A percentile compares a stretch with the other conserved stretches of the same genome.
Conservation (phyloP, 192 early-diverging fungal species). For the Linnemannia exigua region DNA sequence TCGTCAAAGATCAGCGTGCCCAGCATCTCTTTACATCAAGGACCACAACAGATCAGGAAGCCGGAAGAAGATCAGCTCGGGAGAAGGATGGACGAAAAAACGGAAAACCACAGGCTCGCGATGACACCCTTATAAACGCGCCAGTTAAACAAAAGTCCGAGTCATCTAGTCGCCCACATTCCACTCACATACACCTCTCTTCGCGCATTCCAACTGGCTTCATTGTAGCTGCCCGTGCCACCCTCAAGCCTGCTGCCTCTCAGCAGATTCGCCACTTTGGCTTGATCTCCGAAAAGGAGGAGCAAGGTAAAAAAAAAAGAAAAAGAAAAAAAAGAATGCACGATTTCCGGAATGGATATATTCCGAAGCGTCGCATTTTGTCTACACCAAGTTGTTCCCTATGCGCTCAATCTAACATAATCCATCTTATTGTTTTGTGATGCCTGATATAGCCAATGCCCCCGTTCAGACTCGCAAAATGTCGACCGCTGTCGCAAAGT, state of each 20-base stretch:
- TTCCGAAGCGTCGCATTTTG: not conserved
- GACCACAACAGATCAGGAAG: not conserved
- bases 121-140: not conserved
- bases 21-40: not conserved
- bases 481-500: constrained; percentile 55
- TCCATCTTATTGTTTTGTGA: not conserved
- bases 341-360: not conserved
- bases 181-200: constrained; percentile 1
- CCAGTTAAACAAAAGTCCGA: not conserved
- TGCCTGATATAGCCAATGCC: constrained; percentile 11
- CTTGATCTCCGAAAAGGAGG: constrained; percentile 48
- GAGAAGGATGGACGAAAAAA: not conserved
- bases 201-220: not conserved
- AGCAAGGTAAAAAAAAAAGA: constrained; percentile 34
- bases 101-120: not conserved
- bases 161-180: not conserved
- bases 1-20: not conserved
- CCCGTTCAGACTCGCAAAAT: constrained; percentile 39
- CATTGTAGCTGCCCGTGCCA: constrained; percentile 34
- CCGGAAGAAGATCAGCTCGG: not conserved
- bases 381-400: too few species aligned
- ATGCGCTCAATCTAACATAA: not conserved
- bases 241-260: constrained; percentile 33
- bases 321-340: not conserved
- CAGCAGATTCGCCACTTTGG: constrained; percentile 56